Evolutionary conservation across 306 rosid genomes (phyloP).

Genomic region (Inga oerstediana): DNA sequence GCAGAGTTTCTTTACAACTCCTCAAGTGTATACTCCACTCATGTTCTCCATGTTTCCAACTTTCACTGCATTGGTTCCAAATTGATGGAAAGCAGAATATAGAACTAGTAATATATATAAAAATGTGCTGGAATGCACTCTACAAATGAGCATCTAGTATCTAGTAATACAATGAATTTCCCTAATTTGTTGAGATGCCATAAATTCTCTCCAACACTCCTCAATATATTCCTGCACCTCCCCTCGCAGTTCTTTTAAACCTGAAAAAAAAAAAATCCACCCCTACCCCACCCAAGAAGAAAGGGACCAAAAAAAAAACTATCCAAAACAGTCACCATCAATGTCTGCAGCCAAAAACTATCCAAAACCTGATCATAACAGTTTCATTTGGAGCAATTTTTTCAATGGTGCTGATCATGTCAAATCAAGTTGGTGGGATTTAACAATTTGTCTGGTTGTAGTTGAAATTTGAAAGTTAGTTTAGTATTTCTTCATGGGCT

Average conservation of each 20-base stretch:
- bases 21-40: background rate
- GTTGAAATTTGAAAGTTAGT: background rate
- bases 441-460: background rate
- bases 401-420: background rate
- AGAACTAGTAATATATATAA: background rate
- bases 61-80: background rate
- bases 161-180: background rate
- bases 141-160: background rate
- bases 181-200: background rate
- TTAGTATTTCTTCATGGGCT: background rate
- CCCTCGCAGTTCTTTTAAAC: background rate
- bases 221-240: background rate
- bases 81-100: background rate
- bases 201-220: background rate
- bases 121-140: background rate
- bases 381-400: background rate
- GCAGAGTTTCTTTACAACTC: background rate
- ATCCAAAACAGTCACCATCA: background rate
- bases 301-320: background rate
- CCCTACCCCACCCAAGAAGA: background rate
- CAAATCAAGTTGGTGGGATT: background rate
- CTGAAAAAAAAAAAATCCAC: background rate
- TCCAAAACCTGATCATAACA: background rate
- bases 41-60: background rate
- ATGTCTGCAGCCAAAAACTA: background rate